phyloP scores from a whole-genome alignment of 176 grass and related monocot species.

The Dactylis glomerata region DNA sequence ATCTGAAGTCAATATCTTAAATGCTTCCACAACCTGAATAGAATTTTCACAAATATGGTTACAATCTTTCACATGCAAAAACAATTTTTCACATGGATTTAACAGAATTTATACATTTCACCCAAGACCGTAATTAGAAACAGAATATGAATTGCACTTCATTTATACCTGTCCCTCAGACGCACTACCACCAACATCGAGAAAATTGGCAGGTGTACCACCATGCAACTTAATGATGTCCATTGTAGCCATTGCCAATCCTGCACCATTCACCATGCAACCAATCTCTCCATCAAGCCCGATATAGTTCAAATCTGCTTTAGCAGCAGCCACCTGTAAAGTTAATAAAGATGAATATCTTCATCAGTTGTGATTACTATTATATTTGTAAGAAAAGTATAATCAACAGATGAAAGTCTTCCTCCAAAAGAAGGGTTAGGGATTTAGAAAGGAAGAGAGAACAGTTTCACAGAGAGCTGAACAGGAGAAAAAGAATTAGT shows the following conservation, averaged over 20 bases:
- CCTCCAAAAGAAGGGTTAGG: neutral
- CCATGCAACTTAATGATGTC: slow-evolving; percentile 99
- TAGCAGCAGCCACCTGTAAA: slow-evolving; percentile 82
- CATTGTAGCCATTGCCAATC: slow-evolving; percentile 99
- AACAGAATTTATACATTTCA: slow-evolving; percentile 4
- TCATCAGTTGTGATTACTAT: neutral
- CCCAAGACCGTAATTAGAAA: neutral
- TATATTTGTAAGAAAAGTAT: neutral
- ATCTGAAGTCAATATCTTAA: slow-evolving; percentile 98
- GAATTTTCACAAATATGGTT: slow-evolving; percentile 19
- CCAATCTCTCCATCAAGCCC: slow-evolving; percentile 99
- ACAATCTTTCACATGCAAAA: slow-evolving; percentile 1
- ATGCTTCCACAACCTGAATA: slow-evolving; percentile 95
- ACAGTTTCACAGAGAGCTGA: neutral
- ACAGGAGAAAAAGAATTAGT: neutral
- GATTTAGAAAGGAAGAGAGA: neutral
- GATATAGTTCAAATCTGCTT: slow-evolving; percentile 98
- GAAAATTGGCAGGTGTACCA: slow-evolving; percentile 98
- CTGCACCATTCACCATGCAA: slow-evolving; percentile 99
- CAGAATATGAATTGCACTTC: neutral
- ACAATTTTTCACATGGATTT: slow-evolving; percentile 9
- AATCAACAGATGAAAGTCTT: neutral
- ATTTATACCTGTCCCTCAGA: slow-evolving; percentile 88
- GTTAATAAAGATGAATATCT: slow-evolving; percentile 11
- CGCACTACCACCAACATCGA: slow-evolving; percentile 98